phyloP scores from a whole-genome alignment of 345 rosid species.

The Bruguiera parviflora region DNA sequence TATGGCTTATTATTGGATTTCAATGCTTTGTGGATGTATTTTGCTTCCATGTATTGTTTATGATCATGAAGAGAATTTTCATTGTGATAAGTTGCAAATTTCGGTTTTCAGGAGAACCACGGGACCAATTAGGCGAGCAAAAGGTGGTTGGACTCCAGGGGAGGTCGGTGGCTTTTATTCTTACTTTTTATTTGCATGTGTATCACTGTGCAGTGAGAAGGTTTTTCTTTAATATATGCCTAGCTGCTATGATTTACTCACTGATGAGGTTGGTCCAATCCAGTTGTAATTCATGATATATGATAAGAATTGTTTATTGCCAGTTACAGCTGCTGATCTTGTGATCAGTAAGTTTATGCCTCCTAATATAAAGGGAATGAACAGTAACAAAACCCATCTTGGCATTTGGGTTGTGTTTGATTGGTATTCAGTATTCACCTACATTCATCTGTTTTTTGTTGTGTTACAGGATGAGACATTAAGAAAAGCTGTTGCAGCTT shows the following conservation, averaged over 20 bases:
- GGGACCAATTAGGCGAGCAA: conserved; percentile 95
- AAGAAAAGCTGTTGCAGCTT: conserved; percentile 66
- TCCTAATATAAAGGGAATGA: too few relatives aligned
- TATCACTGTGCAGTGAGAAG: not conserved
- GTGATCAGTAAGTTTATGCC: too few relatives aligned
- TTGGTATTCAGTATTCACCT: not conserved
- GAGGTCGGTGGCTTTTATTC: conserved; percentile 48
- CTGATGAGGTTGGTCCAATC: not conserved
- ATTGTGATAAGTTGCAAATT: conserved; percentile 16
- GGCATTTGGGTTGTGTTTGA: too few relatives aligned
- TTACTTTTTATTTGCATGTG: not conserved
- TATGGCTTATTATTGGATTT: not conserved
- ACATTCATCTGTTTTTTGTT: not conserved
- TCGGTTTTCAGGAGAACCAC: conserved; percentile 71
- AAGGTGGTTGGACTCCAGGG: conserved; percentile 97
- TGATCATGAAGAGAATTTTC: not conserved
- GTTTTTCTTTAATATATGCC: not conserved
- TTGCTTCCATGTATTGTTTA: not conserved
- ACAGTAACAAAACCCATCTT: too few relatives aligned
- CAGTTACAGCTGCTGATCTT: too few relatives aligned
- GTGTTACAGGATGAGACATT: conserved; percentile 76
- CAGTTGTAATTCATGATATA: not conserved
- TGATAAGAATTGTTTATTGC: too few relatives aligned
- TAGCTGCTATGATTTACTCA: not conserved
- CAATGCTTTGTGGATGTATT: not conserved